These are phyloP conservation scores for Diaporthe destruens DNA, from an alignment of 2,329 filamentous ascomycete genomes.

Conservation along the genomic window DNA sequence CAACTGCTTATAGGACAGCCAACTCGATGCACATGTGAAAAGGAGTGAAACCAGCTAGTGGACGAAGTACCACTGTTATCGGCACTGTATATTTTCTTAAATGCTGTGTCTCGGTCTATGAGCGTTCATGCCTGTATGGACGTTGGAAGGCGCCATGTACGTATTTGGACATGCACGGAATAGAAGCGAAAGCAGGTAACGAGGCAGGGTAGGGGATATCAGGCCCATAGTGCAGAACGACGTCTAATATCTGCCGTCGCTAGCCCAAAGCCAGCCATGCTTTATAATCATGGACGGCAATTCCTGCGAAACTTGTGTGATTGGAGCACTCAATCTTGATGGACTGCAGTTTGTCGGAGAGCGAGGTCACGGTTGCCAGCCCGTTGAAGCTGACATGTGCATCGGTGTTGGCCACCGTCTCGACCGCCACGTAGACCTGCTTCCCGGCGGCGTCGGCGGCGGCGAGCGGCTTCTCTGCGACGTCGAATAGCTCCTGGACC, in stretches of 20 bases:
- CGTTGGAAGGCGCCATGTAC: no score
- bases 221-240: no score
- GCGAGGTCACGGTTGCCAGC: conserved; percentile 26
- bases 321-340: conserved; percentile 25
- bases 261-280: conserved; percentile 31
- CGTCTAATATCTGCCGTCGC: not conserved
- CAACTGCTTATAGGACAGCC: no score
- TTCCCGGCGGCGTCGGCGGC: conserved; percentile 26
- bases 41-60: no score
- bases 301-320: conserved; percentile 28
- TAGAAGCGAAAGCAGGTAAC: no score
- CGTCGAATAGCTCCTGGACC: conserved; percentile 19
- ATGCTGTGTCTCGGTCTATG: no score
- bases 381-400: conserved; percentile 33
- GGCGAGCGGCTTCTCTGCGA: conserved; percentile 27
- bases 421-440: conserved; percentile 26
- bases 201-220: no score
- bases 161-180: no score
- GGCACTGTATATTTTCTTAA: no score
- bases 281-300: conserved; percentile 30
- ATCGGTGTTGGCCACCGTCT: conserved; percentile 24
- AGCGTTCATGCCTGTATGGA: no score
- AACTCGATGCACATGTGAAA: no score
- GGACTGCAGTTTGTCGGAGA: conserved; percentile 21
- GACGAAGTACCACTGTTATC: no score